Evolutionary conservation across 495 filamentous ascomycete genomes (phyloP), one percentile per base, ranked within the genome.

Genomic region (Aspergillus affinis): DNA sequence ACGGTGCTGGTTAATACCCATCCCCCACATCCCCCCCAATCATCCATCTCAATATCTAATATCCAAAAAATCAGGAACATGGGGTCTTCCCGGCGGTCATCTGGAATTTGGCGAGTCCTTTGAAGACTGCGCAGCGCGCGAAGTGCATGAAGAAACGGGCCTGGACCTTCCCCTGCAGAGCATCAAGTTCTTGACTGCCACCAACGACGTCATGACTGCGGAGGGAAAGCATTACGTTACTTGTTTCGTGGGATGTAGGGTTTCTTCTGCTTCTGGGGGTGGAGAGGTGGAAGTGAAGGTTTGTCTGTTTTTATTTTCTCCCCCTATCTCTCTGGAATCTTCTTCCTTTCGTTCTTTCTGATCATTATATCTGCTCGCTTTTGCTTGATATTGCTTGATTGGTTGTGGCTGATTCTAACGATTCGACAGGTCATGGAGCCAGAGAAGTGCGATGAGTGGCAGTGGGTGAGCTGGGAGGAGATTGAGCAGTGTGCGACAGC

Each of bases 1-100:
- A 69, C 53, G 75, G 75, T 27, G 69, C 75, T 15, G 69, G 75
- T 75, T 52, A 49, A 63, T 44, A 29, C 6, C 9, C 17, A 53
- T n/a, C n/a, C 36, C 10, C 32, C 6, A 3, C 3, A 19, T 30
- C 47, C 19, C 17, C 18, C 12, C 19, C 7, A 30, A 55, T 44
- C 15, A 44, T 17, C 45, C 6, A 10, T 27, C 41, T 36, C 19
- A 7, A 44, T 29, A 47, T 26, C 23, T 29, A 48, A 20, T 55
- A 51, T 52, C 49, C 50, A 20, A 19, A 19, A 18, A 10, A 50
- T 29, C 36, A 65, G 64, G 52, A 9, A 64, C 65, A 20, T 67
- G 65, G 61, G 65, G 26, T n/a, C 62, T 67, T 18, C 65, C 65
- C 10, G 65, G 65, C 47, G 65, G 61, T 0, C 61, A 67, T 30